A percentile compares a stretch with the other conserved stretches of the same genome.
These are phyloP conservation scores for Spongospora subterranea DNA, from an alignment of 208 protist genomes.

Conservation along the genomic window DNA sequence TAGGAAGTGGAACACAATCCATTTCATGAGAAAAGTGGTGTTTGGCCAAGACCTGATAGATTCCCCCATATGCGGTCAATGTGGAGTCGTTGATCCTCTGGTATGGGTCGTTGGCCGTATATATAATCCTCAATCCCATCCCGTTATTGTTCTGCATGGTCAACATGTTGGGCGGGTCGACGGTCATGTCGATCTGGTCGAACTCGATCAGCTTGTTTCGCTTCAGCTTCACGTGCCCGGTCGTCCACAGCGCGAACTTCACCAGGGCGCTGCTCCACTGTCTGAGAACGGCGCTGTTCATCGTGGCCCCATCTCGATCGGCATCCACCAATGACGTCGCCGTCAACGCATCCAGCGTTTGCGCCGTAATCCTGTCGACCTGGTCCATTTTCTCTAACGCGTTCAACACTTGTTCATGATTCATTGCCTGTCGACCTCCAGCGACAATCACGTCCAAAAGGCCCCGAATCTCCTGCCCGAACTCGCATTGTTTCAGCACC, in stretches of 20 bases:
- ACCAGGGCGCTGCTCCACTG: not conserved
- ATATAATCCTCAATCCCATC: conserved; percentile 7
- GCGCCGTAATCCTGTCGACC: not conserved
- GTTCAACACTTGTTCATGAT: not conserved
- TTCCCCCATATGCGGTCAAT: not conserved
- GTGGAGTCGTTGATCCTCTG: not conserved
- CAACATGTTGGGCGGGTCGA: conserved; percentile 45
- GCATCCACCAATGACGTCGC: conserved; percentile 1
- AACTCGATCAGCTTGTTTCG: conserved; percentile 51
- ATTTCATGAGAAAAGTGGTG: too few relatives aligned
- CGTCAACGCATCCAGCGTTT: not conserved
- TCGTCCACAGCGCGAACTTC: conserved; percentile 8
- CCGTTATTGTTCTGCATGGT: conserved; percentile 50
- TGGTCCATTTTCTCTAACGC: not conserved
- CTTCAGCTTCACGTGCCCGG: conserved; percentile 49
- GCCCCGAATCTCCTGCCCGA: not conserved
- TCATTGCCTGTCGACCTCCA: not conserved
- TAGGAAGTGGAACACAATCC: too few relatives aligned
- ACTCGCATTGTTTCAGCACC: not conserved
- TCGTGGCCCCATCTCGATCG: conserved; percentile 16
- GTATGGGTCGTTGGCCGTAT: not conserved
- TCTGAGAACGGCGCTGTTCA: not conserved
- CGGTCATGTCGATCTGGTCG: conserved; percentile 35
- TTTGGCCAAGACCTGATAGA: conserved; percentile 8
- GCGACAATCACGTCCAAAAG: not conserved